Evolutionary conservation across 169 alveolate species (phyloP).

Genomic region (Plasmodium sp.): DNA sequence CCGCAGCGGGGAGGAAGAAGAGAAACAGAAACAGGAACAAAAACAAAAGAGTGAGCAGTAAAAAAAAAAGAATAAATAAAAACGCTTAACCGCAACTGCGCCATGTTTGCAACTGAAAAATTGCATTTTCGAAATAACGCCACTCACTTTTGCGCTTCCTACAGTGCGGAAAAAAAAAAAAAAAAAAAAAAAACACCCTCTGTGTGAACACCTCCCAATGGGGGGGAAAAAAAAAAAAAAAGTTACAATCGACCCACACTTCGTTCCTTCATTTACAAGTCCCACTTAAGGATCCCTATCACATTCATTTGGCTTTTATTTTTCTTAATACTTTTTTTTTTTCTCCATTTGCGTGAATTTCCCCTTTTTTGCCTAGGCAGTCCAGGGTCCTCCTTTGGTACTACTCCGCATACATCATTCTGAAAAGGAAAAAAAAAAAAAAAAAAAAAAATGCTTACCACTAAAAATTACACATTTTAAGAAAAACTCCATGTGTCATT

Average conservation of each 20-base stretch:
- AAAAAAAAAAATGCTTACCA: not conserved
- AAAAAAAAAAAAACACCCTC: conserved; percentile 4
- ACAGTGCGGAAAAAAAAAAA: conserved; percentile 3
- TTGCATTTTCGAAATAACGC: not conserved
- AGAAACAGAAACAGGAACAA: not conserved
- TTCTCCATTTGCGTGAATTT: not conserved
- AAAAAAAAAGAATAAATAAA: not conserved
- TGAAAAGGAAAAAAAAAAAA: not conserved
- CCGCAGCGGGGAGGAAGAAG: not conserved
- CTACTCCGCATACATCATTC: not conserved
- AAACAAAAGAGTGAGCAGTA: not conserved
- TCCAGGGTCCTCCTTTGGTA: not conserved
- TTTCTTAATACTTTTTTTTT: not conserved
- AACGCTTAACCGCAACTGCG: not conserved
- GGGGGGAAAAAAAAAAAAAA: not conserved
- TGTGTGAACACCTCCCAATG: not conserved
- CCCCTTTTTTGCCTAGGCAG: not conserved
- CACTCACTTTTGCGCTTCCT: not conserved
- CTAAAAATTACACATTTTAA: not conserved
- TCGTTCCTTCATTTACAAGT: not conserved
- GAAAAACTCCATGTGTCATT: not conserved
- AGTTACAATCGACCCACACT: not conserved
- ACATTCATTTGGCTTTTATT: not conserved
- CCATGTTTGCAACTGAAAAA: not conserved
- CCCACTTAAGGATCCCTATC: not conserved